Evolutionary conservation across 495 filamentous ascomycete species (phyloP).

Genomic region (Oidiodendron maius): DNA sequence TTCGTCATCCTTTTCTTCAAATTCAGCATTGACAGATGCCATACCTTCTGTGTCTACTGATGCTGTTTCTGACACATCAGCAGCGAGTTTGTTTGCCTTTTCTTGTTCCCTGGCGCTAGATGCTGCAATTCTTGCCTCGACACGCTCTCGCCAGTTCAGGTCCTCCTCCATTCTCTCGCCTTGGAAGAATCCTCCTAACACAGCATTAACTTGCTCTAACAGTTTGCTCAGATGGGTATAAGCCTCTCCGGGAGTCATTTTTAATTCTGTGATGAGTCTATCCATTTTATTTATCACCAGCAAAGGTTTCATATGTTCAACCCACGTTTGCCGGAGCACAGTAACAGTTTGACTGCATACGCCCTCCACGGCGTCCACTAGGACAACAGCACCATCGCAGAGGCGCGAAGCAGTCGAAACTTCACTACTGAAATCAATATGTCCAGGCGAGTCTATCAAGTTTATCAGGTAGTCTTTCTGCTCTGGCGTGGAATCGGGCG

Average conservation of each 20-base stretch:
- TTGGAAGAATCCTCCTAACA: conserved; percentile 96
- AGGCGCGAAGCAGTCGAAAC: conserved; percentile 93
- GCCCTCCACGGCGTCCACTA: conserved; percentile 97
- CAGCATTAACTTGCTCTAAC: conserved; percentile 92
- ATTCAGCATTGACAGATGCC: conserved; percentile 54
- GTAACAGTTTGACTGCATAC: conserved; percentile 99
- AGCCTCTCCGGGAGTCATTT: conserved; percentile 85
- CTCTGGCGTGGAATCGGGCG: conserved; percentile 61
- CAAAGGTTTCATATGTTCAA: conserved; percentile 89
- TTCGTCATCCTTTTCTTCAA: conserved; percentile 91
- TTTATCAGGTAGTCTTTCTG: conserved; percentile 93
- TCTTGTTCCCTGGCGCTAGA: conserved; percentile 33
- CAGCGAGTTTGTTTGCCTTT: conserved; percentile 36
- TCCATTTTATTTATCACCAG: conserved; percentile 99
- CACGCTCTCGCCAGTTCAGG: conserved; percentile 87
- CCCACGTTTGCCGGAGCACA: conserved; percentile 91
- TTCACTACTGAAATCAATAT: conserved; percentile 98
- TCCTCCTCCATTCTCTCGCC: conserved; percentile 99
- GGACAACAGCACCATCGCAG: conserved; percentile 88
- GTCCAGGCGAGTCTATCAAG: conserved; percentile 94
- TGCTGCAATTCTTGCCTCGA: conserved; percentile 75
- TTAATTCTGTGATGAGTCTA: conserved; percentile 83
- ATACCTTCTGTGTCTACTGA: conserved; percentile 25
- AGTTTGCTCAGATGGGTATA: conserved; percentile 86
- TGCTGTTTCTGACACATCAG: conserved; percentile 35